Base-by-base conservation (phyloP, 1,139 yeast species). In the Taphrina flavorubra region DNA sequence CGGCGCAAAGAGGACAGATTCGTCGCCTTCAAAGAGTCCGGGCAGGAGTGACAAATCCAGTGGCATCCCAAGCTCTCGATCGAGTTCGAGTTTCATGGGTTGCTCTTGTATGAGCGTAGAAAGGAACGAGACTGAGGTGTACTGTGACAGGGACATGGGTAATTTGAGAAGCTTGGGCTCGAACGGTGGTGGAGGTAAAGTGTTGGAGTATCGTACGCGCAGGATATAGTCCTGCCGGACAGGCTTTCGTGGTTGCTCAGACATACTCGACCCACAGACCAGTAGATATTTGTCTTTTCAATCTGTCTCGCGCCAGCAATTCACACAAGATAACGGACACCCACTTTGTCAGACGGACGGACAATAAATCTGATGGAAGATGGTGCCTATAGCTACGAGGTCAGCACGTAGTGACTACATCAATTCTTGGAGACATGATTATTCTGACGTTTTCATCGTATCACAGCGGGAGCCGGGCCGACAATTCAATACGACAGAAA, bases 181-280 rank as follows among this genome's bases (percentile, higher is more conserved):
- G 72, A 95, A 83, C 34, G 95, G 90, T 11, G 99, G 98, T 1
- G 97, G 94, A 16, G 99, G 99, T 44, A 94, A 81, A 75, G 87
- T 90, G 77, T 94, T 94, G 71, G 86, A 86, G 77, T 92, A 94
- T 76, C 97, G 85, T 68, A 90, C 86, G 74, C 90, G 88, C 69
- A 96, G 95, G 70, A 94, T 88, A 76, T 89, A 92, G 74, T 92
- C 97, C 78, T 92, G 97, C 36, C 67, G n/a, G 10, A 47, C 67
- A 8, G 61, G 55, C 39, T 55, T 63, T 46, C 67, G 42, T 20
- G 18, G 62, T 37, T 63, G 59, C 34, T 47, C 67, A 13, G 67
- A 55, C 67, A 63, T 63, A 20, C 13, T 18, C 31, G 39, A 25
- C 31, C 31, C 4, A 2, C 31, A 25, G 31, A 25, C 31, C 31